Percentiles rank a stretch among this genome's conserved stretches.
These are phyloP conservation scores for Vicia villosa DNA, from an alignment of 306 rosid genomes.

Conservation along the genomic window DNA sequence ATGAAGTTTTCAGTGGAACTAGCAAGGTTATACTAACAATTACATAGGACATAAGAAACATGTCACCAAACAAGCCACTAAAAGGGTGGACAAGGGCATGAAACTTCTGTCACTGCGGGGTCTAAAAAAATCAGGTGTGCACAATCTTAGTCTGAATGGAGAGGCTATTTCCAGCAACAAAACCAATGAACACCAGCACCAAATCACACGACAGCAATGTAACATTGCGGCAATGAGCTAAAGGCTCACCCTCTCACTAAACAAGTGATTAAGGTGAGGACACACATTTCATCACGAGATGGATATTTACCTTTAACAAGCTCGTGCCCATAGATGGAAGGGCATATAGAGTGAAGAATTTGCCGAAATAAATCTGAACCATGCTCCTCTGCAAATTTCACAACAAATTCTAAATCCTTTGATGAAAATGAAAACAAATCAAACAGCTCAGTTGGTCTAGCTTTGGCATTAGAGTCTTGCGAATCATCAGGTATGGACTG, in stretches of 20 bases:
- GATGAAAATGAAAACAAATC: constrained; percentile 81
- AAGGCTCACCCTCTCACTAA: constrained; percentile 7
- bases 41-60: constrained; percentile 11
- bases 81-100: constrained; percentile 14
- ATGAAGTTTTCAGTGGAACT: constrained; percentile 11
- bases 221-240: constrained; percentile 5
- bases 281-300: constrained; percentile 22
- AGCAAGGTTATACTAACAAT: constrained; percentile 25
- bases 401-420: constrained; percentile 86
- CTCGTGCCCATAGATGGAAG: constrained; percentile 92
- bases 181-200: constrained; percentile 27
- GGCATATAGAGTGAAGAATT: constrained; percentile 88
- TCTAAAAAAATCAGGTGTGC: background rate
- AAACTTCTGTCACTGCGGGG: background rate
- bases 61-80: constrained; percentile 19
- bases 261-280: constrained; percentile 23
- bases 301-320: constrained; percentile 81
- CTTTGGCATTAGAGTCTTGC: constrained; percentile 61
- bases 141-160: constrained; percentile 12
- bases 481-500: constrained; percentile 60
- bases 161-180: constrained; percentile 19
- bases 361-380: constrained; percentile 84
- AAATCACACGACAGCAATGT: constrained; percentile 3
- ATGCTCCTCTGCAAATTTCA: constrained; percentile 67
- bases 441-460: constrained; percentile 64